Percentiles rank a stretch among this genome's conserved stretches.
These are phyloP conservation scores for Lactarius sp. DNA, from an alignment of 768 basidiomycete species.

Conservation along the genomic window DNA sequence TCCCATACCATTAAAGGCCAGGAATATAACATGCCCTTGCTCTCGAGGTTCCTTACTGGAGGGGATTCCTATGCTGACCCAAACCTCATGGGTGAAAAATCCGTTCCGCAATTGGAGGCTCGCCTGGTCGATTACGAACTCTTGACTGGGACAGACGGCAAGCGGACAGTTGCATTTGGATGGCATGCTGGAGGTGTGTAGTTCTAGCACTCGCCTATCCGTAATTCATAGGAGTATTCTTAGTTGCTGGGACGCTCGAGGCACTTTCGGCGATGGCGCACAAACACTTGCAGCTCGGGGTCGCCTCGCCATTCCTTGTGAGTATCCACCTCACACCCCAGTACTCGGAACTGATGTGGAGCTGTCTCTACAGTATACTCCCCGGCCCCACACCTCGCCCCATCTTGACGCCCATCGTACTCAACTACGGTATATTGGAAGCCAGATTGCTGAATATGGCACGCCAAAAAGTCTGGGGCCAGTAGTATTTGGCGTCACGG, in stretches of 20 bases:
- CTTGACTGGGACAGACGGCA: constrained; percentile 54
- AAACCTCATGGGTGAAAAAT: constrained; percentile 3
- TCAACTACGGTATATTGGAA: constrained; percentile 54
- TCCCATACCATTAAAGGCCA: constrained; percentile 90
- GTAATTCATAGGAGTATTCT: background rate
- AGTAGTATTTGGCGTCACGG: constrained; percentile 76
- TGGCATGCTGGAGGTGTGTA: constrained; percentile 83
- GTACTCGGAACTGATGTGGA: background rate
- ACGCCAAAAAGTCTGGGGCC: constrained; percentile 67
- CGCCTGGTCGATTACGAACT: constrained; percentile 84
- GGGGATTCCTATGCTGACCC: constrained; percentile 17
- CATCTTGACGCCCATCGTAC: constrained; percentile 50
- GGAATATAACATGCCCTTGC: constrained; percentile 74
- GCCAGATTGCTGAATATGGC: constrained; percentile 49
- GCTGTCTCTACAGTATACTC: constrained; percentile 52
- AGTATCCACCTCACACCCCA: constrained; percentile 28
- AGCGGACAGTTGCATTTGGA: constrained; percentile 84
- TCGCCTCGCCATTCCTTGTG: constrained; percentile 81
- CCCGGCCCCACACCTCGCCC: constrained; percentile 71
- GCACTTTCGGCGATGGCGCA: constrained; percentile 75
- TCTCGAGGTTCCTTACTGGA: constrained; percentile 52
- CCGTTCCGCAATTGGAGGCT: constrained; percentile 32
- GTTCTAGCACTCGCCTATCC: background rate
- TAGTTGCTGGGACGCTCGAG: constrained; percentile 83
- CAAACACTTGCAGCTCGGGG: constrained; percentile 68